phyloP scores from a whole-genome alignment of 2,329 filamentous ascomycete species.

The Alternaria novae-zelandiae region DNA sequence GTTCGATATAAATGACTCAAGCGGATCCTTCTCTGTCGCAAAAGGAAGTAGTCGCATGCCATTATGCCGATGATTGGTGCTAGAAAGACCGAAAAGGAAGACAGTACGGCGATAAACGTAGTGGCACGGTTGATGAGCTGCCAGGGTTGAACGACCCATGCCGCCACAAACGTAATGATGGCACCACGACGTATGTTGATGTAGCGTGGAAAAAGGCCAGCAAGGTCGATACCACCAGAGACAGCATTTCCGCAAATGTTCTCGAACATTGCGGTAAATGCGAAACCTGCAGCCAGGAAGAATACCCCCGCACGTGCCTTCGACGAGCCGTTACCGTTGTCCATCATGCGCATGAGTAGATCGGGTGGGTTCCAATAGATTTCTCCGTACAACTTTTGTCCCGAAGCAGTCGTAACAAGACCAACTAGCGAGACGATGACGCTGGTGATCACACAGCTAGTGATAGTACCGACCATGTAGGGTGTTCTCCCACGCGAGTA shows the following conservation, averaged over 20 bases:
- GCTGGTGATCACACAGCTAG: slow-evolving; percentile 51
- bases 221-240: slow-evolving; percentile 46
- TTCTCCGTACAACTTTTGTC: slow-evolving; percentile 46
- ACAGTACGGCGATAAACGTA: slow-evolving; percentile 48
- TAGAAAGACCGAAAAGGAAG: slow-evolving; percentile 53
- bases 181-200: slow-evolving; percentile 45
- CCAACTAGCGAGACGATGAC: slow-evolving; percentile 53
- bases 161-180: slow-evolving; percentile 45
- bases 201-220: slow-evolving; percentile 43
- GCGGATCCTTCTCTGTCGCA: slow-evolving; percentile 43
- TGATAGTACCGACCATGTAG: slow-evolving; percentile 51
- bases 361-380: slow-evolving; percentile 54
- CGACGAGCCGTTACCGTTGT: slow-evolving; percentile 50
- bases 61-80: slow-evolving; percentile 51
- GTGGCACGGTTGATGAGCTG: slow-evolving; percentile 47
- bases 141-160: slow-evolving; percentile 48
- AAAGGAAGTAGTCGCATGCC: slow-evolving; percentile 48
- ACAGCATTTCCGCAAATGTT: slow-evolving; percentile 48
- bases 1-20: slow-evolving; percentile 49
- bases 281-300: slow-evolving; percentile 46
- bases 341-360: slow-evolving; percentile 55
- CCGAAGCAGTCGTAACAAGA: slow-evolving; percentile 51
- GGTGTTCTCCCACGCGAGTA: slow-evolving; percentile 47
- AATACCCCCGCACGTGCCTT: slow-evolving; percentile 46
- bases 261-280: slow-evolving; percentile 50